These are phyloP conservation scores for Combretum micranthum DNA, from an alignment of 345 rosid genomes.

Conservation along the genomic window DNA sequence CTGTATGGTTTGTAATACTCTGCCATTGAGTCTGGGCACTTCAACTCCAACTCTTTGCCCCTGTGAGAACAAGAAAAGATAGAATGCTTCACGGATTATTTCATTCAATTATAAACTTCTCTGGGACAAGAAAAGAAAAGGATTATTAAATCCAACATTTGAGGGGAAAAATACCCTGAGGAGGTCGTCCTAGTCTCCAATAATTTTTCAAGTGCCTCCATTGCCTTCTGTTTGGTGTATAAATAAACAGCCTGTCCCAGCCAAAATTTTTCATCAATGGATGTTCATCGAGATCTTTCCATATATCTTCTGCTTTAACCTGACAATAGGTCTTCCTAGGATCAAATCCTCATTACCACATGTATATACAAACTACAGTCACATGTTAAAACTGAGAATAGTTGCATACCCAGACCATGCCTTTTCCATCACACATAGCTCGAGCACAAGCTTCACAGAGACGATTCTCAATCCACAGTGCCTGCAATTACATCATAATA, in stretches of 20 bases:
- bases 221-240: slow-evolving; percentile 42
- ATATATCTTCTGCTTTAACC: slow-evolving; percentile 54
- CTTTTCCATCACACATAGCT: slow-evolving; percentile 55
- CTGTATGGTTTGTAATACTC: slow-evolving; percentile 57
- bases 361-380: slow-evolving; percentile 2
- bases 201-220: slow-evolving; percentile 29
- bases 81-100: slow-evolving; percentile 4
- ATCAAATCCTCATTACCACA: background rate
- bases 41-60: slow-evolving; percentile 56
- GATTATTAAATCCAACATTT: background rate
- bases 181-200: slow-evolving; percentile 48
- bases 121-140: background rate
- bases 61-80: slow-evolving; percentile 3
- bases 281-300: slow-evolving; percentile 42
- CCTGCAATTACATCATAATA: slow-evolving; percentile 36
- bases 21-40: slow-evolving; percentile 59
- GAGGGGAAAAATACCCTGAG: slow-evolving; percentile 37
- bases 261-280: slow-evolving; percentile 28
- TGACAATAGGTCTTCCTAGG: slow-evolving; percentile 15
- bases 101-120: background rate
- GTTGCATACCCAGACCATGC: slow-evolving; percentile 57
- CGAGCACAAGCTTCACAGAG: slow-evolving; percentile 58
- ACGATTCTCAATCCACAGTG: slow-evolving; percentile 41
- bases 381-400: background rate
- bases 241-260: slow-evolving; percentile 27